A percentile compares a stretch with the other conserved stretches of the same genome.
These are phyloP conservation scores for Petunia axillaris DNA, from an alignment of 257 asterid genomes.

Conservation along the genomic window DNA sequence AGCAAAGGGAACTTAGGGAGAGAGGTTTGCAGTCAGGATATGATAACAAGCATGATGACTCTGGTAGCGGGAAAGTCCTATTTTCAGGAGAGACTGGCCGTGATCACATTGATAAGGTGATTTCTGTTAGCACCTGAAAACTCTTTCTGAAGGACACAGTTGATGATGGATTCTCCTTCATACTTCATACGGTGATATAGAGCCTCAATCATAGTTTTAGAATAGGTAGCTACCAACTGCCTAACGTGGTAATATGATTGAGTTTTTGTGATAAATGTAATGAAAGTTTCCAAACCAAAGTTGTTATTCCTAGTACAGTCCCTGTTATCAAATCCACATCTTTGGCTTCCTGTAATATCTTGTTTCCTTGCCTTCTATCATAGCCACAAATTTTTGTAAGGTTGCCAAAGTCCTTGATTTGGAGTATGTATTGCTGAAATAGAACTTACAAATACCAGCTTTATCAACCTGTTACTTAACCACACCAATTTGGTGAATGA, in stretches of 20 bases:
- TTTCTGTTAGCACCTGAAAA: neutral
- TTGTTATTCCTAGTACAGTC: neutral
- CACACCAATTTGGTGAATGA: neutral
- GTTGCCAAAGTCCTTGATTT: conserved; percentile 11
- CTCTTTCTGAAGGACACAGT: neutral
- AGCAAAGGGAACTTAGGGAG: conserved; percentile 96
- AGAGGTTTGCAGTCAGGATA: conserved; percentile 67
- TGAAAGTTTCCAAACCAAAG: conserved; percentile 1
- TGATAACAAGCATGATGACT: conserved; percentile 51
- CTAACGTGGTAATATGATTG: neutral
- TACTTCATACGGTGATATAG: conserved; percentile 13
- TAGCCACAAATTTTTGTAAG: neutral
- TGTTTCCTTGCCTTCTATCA: conserved; percentile 15
- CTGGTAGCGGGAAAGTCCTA: conserved; percentile 50
- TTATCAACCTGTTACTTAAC: conserved; percentile 5
- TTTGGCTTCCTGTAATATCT: neutral
- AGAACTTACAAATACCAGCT: neutral
- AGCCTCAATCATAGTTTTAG: conserved; percentile 10
- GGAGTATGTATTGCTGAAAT: neutral
- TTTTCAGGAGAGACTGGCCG: conserved; percentile 45
- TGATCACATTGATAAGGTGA: conserved; percentile 58
- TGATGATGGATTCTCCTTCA: conserved; percentile 15
- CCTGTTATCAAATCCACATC: neutral
- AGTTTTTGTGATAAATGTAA: neutral
- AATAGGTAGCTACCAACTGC: neutral